Percentiles rank a stretch among this genome's conserved stretches.
Evolutionary conservation across 257 asterid species (phyloP).

Genomic region (Solanum corneliomulleri): DNA sequence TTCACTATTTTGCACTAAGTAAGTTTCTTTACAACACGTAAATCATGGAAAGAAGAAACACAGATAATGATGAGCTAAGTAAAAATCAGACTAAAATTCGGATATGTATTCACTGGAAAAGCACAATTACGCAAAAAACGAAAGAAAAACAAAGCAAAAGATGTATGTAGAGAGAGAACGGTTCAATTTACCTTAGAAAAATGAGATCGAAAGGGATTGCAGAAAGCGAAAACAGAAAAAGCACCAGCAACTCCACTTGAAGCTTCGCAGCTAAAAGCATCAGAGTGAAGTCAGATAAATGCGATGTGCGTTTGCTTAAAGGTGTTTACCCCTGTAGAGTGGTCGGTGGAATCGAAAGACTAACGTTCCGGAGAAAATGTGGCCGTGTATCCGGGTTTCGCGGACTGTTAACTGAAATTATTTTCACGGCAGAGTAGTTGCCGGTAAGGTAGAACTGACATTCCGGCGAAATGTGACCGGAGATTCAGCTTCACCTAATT

Average conservation of each 20-base stretch:
- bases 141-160: slow-evolving; percentile 11
- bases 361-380: slow-evolving; percentile 14
- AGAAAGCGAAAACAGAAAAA: slow-evolving; percentile 9
- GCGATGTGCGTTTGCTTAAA: neutral
- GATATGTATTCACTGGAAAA: neutral
- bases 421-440: neutral
- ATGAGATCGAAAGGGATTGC: slow-evolving; percentile 42
- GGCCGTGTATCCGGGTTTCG: slow-evolving; percentile 23
- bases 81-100: neutral
- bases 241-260: slow-evolving; percentile 4
- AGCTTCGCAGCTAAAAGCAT: neutral
- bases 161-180: neutral
- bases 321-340: neutral
- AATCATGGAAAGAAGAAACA: neutral
- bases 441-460: neutral
- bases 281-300: neutral
- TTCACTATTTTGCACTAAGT: neutral
- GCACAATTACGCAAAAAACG: slow-evolving; percentile 11
- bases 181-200: slow-evolving; percentile 30
- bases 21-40: neutral
- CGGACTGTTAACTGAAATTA: neutral
- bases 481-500: neutral
- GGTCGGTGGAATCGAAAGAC: neutral
- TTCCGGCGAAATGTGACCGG: neutral
- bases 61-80: neutral